These are phyloP conservation scores for Rhizopogon sp. DNA, from an alignment of 768 basidiomycete genomes.

Conservation along the genomic window DNA sequence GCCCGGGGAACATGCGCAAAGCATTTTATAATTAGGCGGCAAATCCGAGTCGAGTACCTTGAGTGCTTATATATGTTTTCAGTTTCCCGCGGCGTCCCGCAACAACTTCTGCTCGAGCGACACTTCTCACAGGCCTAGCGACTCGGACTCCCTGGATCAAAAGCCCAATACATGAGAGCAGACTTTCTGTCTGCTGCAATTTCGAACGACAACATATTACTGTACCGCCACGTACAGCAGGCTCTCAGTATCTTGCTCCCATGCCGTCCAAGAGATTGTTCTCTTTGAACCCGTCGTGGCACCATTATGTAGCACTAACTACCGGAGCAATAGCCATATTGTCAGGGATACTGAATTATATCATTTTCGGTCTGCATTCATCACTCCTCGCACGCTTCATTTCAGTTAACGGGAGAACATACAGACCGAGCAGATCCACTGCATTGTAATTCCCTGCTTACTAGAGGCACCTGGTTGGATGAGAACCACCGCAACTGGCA, in stretches of 20 bases:
- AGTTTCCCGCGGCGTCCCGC: too few species aligned
- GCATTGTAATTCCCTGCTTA: conserved; percentile 69
- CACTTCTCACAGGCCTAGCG: too few species aligned
- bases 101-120: too few species aligned
- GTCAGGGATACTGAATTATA: conserved; percentile 37
- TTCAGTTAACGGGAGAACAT: neutral
- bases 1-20: too few species aligned
- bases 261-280: conserved; percentile 26
- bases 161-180: neutral
- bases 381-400: neutral
- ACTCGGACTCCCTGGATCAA: neutral
- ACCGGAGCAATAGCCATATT: conserved; percentile 35
- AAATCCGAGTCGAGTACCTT: too few species aligned
- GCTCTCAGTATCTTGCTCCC: conserved; percentile 1
- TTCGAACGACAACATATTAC: neutral
- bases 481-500: conserved; percentile 70
- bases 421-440: conserved; percentile 69
- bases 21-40: too few species aligned
- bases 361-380: conserved; percentile 36
- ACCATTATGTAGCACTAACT: conserved; percentile 41
- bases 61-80: too few species aligned
- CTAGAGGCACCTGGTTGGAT: conserved; percentile 77
- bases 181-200: neutral
- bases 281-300: conserved; percentile 42
- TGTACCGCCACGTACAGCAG: neutral